Evolutionary conservation across 2,329 filamentous ascomycete species (phyloP).

Genomic region (Sporothrix variecibatus): DNA sequence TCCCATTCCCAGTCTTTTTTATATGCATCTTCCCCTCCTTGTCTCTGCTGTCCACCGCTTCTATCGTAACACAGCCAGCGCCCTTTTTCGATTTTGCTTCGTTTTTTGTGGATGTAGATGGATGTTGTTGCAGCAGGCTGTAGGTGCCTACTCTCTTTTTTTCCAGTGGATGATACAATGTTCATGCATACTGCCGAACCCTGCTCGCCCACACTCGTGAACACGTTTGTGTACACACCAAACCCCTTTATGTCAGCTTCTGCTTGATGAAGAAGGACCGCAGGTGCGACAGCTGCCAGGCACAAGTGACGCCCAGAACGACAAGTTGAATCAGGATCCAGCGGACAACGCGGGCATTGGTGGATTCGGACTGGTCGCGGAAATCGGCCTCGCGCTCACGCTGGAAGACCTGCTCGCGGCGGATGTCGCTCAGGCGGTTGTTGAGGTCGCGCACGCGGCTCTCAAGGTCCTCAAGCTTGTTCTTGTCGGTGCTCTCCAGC

Average conservation of each 20-base stretch:
- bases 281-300: conserved; percentile 95
- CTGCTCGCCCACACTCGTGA: neutral
- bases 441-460: conserved; percentile 89
- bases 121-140: neutral
- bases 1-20: conserved; percentile 6
- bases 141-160: neutral
- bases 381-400: conserved; percentile 96
- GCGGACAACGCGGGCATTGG: conserved; percentile 86
- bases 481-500: conserved; percentile 92
- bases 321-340: conserved; percentile 92
- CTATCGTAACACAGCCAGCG: conserved; percentile 6
- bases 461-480: conserved; percentile 86
- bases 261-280: conserved; percentile 99
- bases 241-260: conserved; percentile 76
- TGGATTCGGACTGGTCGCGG: conserved; percentile 92
- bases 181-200: neutral
- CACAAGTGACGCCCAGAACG: conserved; percentile 83
- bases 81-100: neutral
- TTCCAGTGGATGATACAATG: neutral
- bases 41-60: conserved; percentile 7
- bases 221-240: neutral
- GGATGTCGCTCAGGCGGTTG: conserved; percentile 80
- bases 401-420: conserved; percentile 95
- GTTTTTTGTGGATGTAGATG: neutral
- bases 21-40: neutral